These are phyloP conservation scores for Coemansia sp. DNA, from an alignment of 192 early-diverging fungal species.

Conservation along the genomic window DNA sequence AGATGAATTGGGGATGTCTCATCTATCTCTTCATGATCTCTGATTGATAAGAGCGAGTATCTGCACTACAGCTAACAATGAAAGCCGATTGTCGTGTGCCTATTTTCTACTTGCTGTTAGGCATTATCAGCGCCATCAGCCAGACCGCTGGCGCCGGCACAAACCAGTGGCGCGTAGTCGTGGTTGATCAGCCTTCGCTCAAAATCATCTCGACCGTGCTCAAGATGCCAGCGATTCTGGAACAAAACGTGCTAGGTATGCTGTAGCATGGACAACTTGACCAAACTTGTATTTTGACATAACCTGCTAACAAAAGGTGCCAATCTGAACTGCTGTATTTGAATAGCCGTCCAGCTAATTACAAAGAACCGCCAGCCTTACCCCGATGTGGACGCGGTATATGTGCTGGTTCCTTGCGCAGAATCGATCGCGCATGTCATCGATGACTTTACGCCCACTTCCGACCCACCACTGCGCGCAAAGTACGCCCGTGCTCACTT, in stretches of 20 bases:
- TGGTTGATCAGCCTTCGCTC: conserved; percentile 52
- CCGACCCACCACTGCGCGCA: neutral
- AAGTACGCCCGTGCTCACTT: conserved; percentile 50
- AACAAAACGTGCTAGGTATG: conserved; percentile 52
- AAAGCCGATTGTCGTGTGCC: neutral
- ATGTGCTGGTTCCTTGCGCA: conserved; percentile 51
- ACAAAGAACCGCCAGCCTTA: conserved; percentile 49
- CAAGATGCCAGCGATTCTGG: conserved; percentile 50
- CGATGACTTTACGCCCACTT: conserved; percentile 33
- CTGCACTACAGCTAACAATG: neutral
- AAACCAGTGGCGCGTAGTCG: conserved; percentile 53
- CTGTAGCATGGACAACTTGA: neutral
- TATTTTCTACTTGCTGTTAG: conserved; percentile 18
- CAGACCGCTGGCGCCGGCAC: conserved; percentile 21
- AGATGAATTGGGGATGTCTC: conserved; percentile 8
- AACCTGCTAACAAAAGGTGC: neutral
- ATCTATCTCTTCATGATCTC: neutral
- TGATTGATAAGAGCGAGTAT: neutral
- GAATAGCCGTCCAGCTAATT: conserved; percentile 50
- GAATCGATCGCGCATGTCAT: conserved; percentile 47
- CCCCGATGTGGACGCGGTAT: conserved; percentile 54
- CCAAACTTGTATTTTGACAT: neutral
- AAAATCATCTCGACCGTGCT: conserved; percentile 51
- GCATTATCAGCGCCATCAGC: conserved; percentile 47
- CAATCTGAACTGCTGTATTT: neutral